These are phyloP conservation scores for Crithidia expoeki DNA, from an alignment of 208 protist species.

Conservation along the genomic window DNA sequence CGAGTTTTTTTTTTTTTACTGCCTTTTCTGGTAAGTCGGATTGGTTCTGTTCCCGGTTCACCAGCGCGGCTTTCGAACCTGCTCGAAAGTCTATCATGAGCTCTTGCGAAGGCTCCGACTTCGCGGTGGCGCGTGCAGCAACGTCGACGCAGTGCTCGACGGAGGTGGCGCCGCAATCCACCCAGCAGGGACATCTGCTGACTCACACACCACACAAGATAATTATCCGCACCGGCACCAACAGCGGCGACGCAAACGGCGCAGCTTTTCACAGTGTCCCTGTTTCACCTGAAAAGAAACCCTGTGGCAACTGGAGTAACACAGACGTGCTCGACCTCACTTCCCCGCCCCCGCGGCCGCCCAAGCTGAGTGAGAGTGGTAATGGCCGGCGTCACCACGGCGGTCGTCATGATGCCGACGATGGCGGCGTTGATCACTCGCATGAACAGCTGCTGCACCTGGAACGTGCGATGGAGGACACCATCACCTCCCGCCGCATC, in stretches of 20 bases:
- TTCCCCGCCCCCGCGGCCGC: conserved; percentile 31
- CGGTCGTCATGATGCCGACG: background rate
- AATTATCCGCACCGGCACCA: background rate
- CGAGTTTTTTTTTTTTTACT: too few relatives aligned
- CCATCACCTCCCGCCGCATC: background rate
- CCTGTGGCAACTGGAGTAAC: background rate
- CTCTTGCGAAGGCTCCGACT: background rate
- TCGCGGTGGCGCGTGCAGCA: conserved; percentile 2
- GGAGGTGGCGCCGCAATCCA: background rate
- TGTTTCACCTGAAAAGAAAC: background rate
- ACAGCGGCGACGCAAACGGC: background rate
- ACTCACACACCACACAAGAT: background rate
- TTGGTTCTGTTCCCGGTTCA: too few relatives aligned
- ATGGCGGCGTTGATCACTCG: background rate
- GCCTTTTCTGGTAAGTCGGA: too few relatives aligned
- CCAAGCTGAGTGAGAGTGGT: conserved; percentile 3
- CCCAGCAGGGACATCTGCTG: background rate
- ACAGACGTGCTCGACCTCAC: conserved; percentile 5
- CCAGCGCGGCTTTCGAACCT: too few relatives aligned
- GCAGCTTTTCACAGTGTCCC: background rate
- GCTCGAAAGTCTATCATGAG: too few relatives aligned
- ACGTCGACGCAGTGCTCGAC: conserved; percentile 11
- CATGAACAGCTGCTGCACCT: conserved; percentile 19
- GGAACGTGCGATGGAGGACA: background rate
- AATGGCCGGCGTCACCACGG: background rate